Base-by-base conservation (phyloP, 1,139 yeast species). In the Candida sp. region DNA sequence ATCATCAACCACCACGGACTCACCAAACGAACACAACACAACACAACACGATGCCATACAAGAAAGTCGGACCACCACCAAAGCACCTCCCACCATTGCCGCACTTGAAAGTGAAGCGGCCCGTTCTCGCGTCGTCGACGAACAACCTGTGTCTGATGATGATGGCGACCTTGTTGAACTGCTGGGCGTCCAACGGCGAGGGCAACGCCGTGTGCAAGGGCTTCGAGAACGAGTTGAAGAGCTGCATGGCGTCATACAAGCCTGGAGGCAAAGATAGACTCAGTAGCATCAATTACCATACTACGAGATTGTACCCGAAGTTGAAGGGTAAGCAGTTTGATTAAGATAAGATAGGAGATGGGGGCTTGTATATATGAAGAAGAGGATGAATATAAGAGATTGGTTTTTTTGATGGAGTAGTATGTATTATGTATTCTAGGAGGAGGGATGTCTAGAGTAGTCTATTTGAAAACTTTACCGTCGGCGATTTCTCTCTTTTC, bases 101-200 rank as follows among this genome's bases (percentile, higher is more conserved):
- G 39, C 78, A 88, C 63, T 77, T 90, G 51, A 82, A 85, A 68
- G 90, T 88, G 53, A 86, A 88, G 67, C 84, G 83, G 57, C 85
- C 90, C 31, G 77, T 80, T 34, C 72, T 77, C 54, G 80, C 77
- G 57, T 84, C 81, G 66, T 77, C 75, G 70, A 84, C 72, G 69
- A n/a, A n/a, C n/a, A 85, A 89, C 58, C 86, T 90, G 55, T 92
- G 98, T 67, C 71, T 85, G 55, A 91, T 90, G 50, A 75, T 88
- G 57, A 89, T 93, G 94, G 86, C 96, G 5, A 87, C 90, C 44
- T 78, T 93, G 68, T 77, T 93, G 61, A 90, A 89, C 76, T 93
- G 98, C 71, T 93, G 98, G 98, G 96, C 98, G 4, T 90, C 97
- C 32, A 90, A 91, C 72, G 94, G 96, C 47, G 96, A 91, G 69